Conservation (phyloP, 371 early-diverging fungal genomes). For the Apophysomyces trapeziformis region DNA sequence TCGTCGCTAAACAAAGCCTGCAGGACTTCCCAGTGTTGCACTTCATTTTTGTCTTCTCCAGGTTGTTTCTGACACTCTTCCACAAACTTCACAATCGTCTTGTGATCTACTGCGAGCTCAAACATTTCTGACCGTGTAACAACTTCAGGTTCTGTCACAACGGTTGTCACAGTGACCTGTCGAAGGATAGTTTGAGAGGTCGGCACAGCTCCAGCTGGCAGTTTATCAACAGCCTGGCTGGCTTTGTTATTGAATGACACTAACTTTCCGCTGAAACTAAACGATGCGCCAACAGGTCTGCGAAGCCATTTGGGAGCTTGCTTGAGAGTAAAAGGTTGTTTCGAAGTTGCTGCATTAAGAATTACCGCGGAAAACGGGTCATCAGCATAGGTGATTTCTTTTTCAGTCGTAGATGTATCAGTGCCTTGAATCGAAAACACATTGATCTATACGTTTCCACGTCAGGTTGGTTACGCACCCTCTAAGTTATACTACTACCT, state of each 20-base stretch:
- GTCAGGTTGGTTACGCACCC: not conserved
- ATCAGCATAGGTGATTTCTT: conserved; percentile 33
- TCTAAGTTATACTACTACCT: conserved; percentile 44
- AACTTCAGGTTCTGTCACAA: conserved; percentile 70
- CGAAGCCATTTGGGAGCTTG: conserved; percentile 96
- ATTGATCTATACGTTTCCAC: conserved; percentile 51
- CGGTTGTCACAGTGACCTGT: conserved; percentile 47
- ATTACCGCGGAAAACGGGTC: conserved; percentile 77
- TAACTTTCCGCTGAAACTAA: conserved; percentile 91
- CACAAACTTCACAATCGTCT: conserved; percentile 60
- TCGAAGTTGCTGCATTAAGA: conserved; percentile 25
- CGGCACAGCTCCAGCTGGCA: conserved; percentile 54
- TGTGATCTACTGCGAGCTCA: conserved; percentile 59
- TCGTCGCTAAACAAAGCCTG: conserved; percentile 79
- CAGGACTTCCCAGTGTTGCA: conserved; percentile 86
- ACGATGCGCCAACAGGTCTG: conserved; percentile 89
- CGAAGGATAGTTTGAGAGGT: conserved; percentile 42
- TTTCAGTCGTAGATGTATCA: conserved; percentile 23
- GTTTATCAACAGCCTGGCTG: conserved; percentile 42
- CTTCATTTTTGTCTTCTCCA: conserved; percentile 53
- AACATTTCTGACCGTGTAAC: conserved; percentile 67
- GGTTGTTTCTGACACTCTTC: conserved; percentile 56
- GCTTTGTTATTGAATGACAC: conserved; percentile 69
- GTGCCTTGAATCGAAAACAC: conserved; percentile 83
- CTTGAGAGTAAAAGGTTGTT: conserved; percentile 57